A percentile compares a stretch with the other conserved stretches of the same genome.
These are phyloP conservation scores for Nitzschia palea DNA, from an alignment of 108 stramenopile species.

Conservation along the genomic window DNA sequence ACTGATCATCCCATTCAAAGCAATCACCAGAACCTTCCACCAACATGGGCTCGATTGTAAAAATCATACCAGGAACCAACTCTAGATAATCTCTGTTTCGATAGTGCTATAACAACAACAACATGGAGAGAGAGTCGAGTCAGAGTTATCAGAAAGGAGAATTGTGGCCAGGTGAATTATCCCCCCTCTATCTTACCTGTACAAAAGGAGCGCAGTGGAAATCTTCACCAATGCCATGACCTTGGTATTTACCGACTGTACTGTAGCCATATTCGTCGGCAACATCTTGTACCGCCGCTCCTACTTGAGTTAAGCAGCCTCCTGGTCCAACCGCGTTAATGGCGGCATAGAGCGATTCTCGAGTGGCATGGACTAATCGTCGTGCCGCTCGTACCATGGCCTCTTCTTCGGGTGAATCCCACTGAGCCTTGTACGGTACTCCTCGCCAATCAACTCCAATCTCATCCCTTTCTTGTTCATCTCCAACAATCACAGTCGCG, in stretches of 20 bases:
- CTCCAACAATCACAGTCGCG: slow-evolving; percentile 92
- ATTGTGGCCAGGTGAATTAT: background rate
- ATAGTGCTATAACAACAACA: slow-evolving; percentile 60
- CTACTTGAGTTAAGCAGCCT: slow-evolving; percentile 79
- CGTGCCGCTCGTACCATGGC: slow-evolving; percentile 52
- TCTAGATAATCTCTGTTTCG: slow-evolving; percentile 74
- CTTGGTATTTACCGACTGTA: slow-evolving; percentile 85
- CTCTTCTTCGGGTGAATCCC: slow-evolving; percentile 46
- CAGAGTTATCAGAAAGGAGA: background rate
- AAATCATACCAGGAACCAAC: slow-evolving; percentile 91
- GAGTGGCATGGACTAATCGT: slow-evolving; percentile 68
- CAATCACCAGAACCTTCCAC: slow-evolving; percentile 72
- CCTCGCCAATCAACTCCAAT: slow-evolving; percentile 62
- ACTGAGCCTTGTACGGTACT: slow-evolving; percentile 48
- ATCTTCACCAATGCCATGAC: slow-evolving; percentile 91
- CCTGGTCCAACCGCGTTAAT: slow-evolving; percentile 64
- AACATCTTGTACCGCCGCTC: slow-evolving; percentile 87
- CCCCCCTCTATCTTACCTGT: slow-evolving; percentile 39
- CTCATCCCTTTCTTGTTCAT: slow-evolving; percentile 47
- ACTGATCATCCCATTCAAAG: slow-evolving; percentile 89
- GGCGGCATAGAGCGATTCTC: slow-evolving; percentile 76
- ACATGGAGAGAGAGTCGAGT: slow-evolving; percentile 8
- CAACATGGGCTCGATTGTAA: slow-evolving; percentile 99
- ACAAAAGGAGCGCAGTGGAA: slow-evolving; percentile 94
- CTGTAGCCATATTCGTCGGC: slow-evolving; percentile 83